Base-by-base conservation (phyloP, 352 stramenopile species). In the Phytophthora constricta region DNA sequence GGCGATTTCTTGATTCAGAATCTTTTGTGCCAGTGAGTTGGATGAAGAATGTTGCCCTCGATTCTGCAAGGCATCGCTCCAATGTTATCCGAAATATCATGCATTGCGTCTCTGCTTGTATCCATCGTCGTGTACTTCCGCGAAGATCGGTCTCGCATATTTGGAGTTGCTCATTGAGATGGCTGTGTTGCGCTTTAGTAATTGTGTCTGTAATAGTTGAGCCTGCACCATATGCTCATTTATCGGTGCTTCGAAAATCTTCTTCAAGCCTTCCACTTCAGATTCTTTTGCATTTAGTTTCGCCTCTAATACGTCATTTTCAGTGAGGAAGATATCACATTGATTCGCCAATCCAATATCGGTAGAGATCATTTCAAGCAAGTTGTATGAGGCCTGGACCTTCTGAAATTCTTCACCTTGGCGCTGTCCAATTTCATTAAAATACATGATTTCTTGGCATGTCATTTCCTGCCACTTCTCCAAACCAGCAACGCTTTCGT, bases 371-470 rank as follows among this genome's bases (percentile, higher is more conserved):
- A 51, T 57, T 14, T 71, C 50, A 27, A 75, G 41, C 7, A 52
- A 51, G 28, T 66, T 49, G 22, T 76, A 41, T 17, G 48, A 53
- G 26, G 22, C 20, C 20, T 71, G 53, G 34, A 66, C 19, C 26
- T 63, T 49, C 8, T 64, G 33, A 5, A 79, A 68, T 2, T 47
- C 45, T 1, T 52, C 17, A 2, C 34, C 33, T 62, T 67, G 61
- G 22, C 31, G 54, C 22, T 74, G 67, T 22, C 68, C 57, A 34
- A 25, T 31, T 43, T 74, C 62, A 5, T 68, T 33, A 13, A 56
- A 25, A 22, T 13, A 8, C 56, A 75, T 60, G 37, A 41, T 43
- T 42, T 57, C 45, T 56, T 65, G 50, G 0, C 51, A 43, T n/a
- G 67, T 45, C 20, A 26, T 61, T 33, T 75, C 55, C 10, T 56